Evolutionary conservation across 768 basidiomycete species (phyloP).

Genomic region (Pleurotus cornucopiae): DNA sequence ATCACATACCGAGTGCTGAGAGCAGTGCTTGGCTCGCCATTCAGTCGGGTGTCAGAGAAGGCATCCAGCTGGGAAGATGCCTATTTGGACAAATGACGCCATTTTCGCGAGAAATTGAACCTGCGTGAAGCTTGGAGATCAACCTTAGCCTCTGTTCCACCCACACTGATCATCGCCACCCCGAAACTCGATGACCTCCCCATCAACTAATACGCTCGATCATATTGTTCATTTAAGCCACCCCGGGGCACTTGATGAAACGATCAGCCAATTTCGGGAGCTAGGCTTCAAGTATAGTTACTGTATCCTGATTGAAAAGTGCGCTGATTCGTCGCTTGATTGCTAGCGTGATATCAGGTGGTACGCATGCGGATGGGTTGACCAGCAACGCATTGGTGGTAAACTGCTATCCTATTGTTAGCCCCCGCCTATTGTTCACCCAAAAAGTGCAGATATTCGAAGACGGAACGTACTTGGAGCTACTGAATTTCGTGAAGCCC

Average conservation of each 20-base stretch:
- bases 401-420: slow-evolving; percentile 13
- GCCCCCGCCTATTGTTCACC: neutral
- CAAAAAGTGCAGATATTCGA: slow-evolving; percentile 35
- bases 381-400: slow-evolving; percentile 67
- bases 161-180: no score
- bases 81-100: no score
- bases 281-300: slow-evolving; percentile 61
- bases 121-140: no score
- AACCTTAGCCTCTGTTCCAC: no score
- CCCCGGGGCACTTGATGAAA: slow-evolving; percentile 48
- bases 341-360: slow-evolving; percentile 60
- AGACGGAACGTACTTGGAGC: slow-evolving; percentile 64
- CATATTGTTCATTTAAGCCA: slow-evolving; percentile 74
- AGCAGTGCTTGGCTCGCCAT: no score
- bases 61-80: no score
- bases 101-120: no score
- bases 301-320: neutral
- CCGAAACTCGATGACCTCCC: neutral
- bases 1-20: no score
- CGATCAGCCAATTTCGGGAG: slow-evolving; percentile 46
- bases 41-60: no score
- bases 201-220: slow-evolving; percentile 36
- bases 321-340: neutral
- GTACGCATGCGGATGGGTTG: slow-evolving; percentile 58
- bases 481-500: slow-evolving; percentile 62